Evolutionary conservation across 176 grass and related monocot genomes (phyloP).

Genomic region (Olyra latifolia): DNA sequence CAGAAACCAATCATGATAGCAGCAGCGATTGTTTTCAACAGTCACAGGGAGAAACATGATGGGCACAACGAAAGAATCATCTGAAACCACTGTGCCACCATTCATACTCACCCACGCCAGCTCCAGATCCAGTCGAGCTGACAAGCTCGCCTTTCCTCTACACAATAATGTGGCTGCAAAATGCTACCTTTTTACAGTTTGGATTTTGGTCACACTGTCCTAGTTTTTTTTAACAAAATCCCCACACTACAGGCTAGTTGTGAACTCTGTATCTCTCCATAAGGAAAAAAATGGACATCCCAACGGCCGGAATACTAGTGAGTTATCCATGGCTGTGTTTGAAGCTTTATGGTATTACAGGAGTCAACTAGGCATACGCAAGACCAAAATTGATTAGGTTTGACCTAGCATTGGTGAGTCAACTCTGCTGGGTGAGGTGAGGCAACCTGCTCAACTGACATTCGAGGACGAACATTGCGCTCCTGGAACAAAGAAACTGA

Average conservation of each 20-base stretch:
- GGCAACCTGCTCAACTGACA: conserved; percentile 31
- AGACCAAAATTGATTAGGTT: background rate
- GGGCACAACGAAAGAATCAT: background rate
- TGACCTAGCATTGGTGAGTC: conserved; percentile 24
- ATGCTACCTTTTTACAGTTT: background rate
- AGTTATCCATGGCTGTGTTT: background rate
- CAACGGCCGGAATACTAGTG: background rate
- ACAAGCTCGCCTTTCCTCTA: background rate
- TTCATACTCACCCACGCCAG: background rate
- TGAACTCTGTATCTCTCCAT: background rate
- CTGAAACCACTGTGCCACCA: background rate
- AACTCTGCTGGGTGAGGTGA: conserved; percentile 6
- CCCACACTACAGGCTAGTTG: background rate
- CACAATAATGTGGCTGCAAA: background rate
- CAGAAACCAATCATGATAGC: background rate
- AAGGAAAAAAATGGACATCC: background rate
- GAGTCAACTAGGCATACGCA: background rate
- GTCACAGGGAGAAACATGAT: background rate
- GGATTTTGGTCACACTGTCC: background rate
- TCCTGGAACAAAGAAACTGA: conserved; percentile 34
- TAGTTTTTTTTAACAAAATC: background rate
- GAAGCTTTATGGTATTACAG: conserved; percentile 9
- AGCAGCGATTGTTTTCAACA: background rate
- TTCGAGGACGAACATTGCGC: conserved; percentile 27
- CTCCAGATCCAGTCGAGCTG: background rate